Conservation (phyloP, 768 basidiomycete species). For the Lactarius akahatsu region DNA sequence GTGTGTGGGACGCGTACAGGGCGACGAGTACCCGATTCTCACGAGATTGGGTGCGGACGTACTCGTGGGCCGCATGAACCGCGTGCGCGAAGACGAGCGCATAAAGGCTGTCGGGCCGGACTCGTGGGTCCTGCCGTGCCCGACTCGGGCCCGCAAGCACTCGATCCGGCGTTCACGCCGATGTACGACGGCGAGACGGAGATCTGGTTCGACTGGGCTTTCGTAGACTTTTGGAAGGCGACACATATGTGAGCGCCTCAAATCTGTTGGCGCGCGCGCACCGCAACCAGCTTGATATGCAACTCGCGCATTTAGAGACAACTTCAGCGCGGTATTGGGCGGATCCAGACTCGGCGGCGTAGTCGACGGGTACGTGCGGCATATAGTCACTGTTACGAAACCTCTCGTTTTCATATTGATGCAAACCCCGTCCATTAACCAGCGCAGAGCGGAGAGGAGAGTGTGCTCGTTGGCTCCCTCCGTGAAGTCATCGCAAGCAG, state of each 20-base stretch:
- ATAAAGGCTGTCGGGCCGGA: conserved; percentile 91
- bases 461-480: conserved; percentile 78
- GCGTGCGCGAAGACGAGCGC: conserved; percentile 87
- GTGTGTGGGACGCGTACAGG: conserved; percentile 40
- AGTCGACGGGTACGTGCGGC: conserved; percentile 52
- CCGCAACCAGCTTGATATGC: neutral
- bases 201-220: conserved; percentile 98
- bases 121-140: conserved; percentile 62
- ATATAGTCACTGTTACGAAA: neutral
- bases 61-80: conserved; percentile 81
- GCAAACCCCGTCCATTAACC: conserved; percentile 6
- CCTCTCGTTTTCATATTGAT: neutral
- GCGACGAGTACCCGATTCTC: conserved; percentile 82
- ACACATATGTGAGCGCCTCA: conserved; percentile 70
- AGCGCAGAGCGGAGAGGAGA: conserved; percentile 69
- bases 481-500: conserved; percentile 80
- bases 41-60: conserved; percentile 88
- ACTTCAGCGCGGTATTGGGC: conserved; percentile 69
- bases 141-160: conserved; percentile 36
- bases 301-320: conserved; percentile 49
- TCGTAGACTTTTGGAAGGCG: conserved; percentile 98
- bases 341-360: conserved; percentile 64
- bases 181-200: conserved; percentile 65
- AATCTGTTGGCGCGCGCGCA: conserved; percentile 1
- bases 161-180: conserved; percentile 39